Percentiles rank a stretch among this genome's conserved stretches.
These are phyloP conservation scores for Colletotrichum sojae DNA, from an alignment of 2,329 filamentous ascomycete genomes.

Conservation along the genomic window DNA sequence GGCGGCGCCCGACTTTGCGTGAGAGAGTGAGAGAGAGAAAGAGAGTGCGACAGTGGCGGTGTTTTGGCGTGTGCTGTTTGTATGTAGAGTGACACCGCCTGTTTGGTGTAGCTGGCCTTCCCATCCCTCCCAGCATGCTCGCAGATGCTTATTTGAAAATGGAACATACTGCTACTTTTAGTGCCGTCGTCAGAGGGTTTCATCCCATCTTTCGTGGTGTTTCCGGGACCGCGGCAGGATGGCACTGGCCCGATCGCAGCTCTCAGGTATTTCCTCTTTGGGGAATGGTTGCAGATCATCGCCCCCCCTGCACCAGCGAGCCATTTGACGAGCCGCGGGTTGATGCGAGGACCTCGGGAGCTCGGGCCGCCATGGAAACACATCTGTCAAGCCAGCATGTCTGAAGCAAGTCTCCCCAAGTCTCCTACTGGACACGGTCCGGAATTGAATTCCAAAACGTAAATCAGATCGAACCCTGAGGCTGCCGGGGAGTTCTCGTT, in stretches of 20 bases:
- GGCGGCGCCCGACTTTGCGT: conserved; percentile 23
- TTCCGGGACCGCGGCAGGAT: conserved; percentile 29
- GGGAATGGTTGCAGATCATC: conserved; percentile 8
- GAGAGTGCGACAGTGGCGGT: too few species aligned
- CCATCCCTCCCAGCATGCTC: neutral
- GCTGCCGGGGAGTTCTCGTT: too few species aligned
- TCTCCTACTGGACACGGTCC: too few species aligned
- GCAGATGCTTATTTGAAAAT: conserved; percentile 4
- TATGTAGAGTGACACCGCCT: too few species aligned
- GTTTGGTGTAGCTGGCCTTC: neutral
- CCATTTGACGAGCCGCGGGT: too few species aligned
- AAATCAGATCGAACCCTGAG: neutral
- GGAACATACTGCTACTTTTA: neutral
- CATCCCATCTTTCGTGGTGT: conserved; percentile 37
- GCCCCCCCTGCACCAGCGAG: neutral
- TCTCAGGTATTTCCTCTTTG: conserved; percentile 17
- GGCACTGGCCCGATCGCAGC: conserved; percentile 23
- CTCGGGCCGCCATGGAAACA: conserved; percentile 12
- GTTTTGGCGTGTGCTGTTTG: too few species aligned
- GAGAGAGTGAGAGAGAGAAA: neutral
- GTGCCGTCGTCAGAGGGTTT: conserved; percentile 9
- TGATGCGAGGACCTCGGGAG: conserved; percentile 1
- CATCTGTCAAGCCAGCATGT: neutral
- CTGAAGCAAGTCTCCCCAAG: too few species aligned
- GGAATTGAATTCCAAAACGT: neutral